Conservation (phyloP, 768 basidiomycete genomes). For the Kwoniella mangroviensis region DNA sequence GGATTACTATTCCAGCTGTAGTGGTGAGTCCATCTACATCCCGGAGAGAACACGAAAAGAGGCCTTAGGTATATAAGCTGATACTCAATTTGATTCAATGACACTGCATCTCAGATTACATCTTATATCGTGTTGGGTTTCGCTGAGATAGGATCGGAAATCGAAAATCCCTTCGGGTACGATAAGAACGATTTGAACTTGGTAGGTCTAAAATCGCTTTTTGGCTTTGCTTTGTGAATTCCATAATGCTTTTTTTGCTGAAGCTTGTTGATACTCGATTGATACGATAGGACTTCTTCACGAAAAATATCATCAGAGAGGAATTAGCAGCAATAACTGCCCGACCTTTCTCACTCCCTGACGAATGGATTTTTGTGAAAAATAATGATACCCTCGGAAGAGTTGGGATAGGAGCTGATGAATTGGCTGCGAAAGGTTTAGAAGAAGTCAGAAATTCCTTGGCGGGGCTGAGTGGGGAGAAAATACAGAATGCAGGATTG, state of each 20-base stretch:
- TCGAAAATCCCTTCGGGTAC: slow-evolving; percentile 57
- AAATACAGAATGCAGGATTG: not conserved
- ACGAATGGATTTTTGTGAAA: slow-evolving; percentile 52
- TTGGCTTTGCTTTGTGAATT: no score
- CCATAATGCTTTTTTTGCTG: no score
- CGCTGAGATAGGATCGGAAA: slow-evolving; percentile 43
- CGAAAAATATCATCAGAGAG: slow-evolving; percentile 50
- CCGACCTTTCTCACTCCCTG: slow-evolving; percentile 40
- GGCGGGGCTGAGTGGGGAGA: slow-evolving; percentile 6
- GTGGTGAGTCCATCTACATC: slow-evolving; percentile 33
- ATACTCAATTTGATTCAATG: not conserved
- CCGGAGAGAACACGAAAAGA: not conserved
- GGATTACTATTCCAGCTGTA: slow-evolving; percentile 54
- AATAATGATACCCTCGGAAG: slow-evolving; percentile 33
- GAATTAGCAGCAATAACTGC: slow-evolving; percentile 55
- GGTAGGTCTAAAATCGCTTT: slow-evolving; percentile 2
- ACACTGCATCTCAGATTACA: slow-evolving; percentile 32
- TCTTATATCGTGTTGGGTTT: slow-evolving; percentile 53
- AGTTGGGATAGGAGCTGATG: slow-evolving; percentile 9
- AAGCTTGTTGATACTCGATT: not conserved
- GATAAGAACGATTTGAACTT: slow-evolving; percentile 55
- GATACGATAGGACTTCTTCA: slow-evolving; percentile 42
- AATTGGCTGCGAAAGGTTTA: slow-evolving; percentile 21
- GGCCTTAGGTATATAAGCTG: not conserved
- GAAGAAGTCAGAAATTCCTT: slow-evolving; percentile 14